Base-by-base conservation (phyloP, 306 rosid genomes). In the Elaeagnus macrophylla region DNA sequence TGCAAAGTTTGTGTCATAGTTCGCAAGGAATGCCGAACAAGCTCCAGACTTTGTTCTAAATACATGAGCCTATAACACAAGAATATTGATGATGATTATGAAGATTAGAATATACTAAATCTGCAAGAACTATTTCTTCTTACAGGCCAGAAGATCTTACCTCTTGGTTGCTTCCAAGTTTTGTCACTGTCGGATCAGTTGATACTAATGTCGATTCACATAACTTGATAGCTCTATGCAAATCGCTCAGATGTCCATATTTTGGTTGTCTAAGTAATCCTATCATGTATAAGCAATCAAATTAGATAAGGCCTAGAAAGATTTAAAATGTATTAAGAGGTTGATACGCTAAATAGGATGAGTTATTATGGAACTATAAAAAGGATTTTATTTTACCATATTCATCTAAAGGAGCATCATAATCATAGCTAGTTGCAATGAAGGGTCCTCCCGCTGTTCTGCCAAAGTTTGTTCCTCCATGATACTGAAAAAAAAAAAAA, bases 391-490 rank as follows among this genome's bases (percentile, higher is more conserved):
- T 58, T 47, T 37, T 57, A 87, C 99, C 99, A 36, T 53, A 91
- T 77, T 91, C 99, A 55, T 91, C 99, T 8, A 91, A 39, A 9
- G 96, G 96, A 55, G 95, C 99, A 70, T 91, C 95, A 41, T 80
- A 91, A 65, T 91, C 96, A 37, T 93, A 93, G 77, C 96, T 93
- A 25, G 96, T 87, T 10, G 99, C 78, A 41, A 87, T 87, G 78
- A 87, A 93, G 42, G 72, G 95, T 37, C 99, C 99, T 12, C 96
- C 80, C 0, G 99, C 72, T 20, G 95, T 87, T 61, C 93, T 61
- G 19, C 89, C 99, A 53, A 93, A 93, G 64, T 93, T 93, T n/a
- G 99, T 93, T 80, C 99, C 99, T 58, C 99, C 99, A 64, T 93
- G 99, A 35, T 82, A 93, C 99, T 93, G 48, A 59, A 65, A 69